Conservation (phyloP, 441 rosid species). For the Bruguiera hainesii region DNA sequence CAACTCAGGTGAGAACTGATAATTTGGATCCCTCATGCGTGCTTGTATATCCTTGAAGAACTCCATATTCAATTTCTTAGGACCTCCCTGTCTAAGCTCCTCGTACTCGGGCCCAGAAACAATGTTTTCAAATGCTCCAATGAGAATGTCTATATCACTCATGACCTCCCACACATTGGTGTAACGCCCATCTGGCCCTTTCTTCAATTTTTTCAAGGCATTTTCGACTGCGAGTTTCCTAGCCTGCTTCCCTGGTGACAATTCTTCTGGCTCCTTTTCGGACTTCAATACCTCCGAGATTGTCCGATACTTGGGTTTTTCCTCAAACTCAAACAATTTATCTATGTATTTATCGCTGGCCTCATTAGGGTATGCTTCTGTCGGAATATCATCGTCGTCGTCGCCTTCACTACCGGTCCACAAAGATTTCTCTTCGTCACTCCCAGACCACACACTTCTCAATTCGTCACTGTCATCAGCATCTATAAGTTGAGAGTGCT, state of each 20-base stretch:
- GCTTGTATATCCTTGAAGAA: constrained; percentile 93
- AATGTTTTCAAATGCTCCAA: constrained; percentile 86
- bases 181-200: constrained; percentile 92
- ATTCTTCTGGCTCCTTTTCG: constrained; percentile 80
- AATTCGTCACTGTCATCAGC: constrained; percentile 88
- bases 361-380: constrained; percentile 71
- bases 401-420: constrained; percentile 97
- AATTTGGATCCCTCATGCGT: constrained; percentile 88
- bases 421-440: constrained; percentile 85
- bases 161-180: constrained; percentile 90
- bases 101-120: constrained; percentile 93
- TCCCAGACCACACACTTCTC: constrained; percentile 79
- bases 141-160: constrained; percentile 79
- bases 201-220: constrained; percentile 84
- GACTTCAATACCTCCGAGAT: constrained; percentile 69
- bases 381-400: constrained; percentile 75
- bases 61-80: constrained; percentile 80
- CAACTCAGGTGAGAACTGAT: constrained; percentile 75
- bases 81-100: constrained; percentile 92
- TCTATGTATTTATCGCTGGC: constrained; percentile 74
- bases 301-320: constrained; percentile 79
- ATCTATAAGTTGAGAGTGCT: constrained; percentile 56
- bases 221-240: constrained; percentile 90
- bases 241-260: constrained; percentile 86
- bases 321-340: constrained; percentile 85